Evolutionary conservation across 208 protist species (phyloP).

Genomic region (Acanthamoeba castellanii): DNA sequence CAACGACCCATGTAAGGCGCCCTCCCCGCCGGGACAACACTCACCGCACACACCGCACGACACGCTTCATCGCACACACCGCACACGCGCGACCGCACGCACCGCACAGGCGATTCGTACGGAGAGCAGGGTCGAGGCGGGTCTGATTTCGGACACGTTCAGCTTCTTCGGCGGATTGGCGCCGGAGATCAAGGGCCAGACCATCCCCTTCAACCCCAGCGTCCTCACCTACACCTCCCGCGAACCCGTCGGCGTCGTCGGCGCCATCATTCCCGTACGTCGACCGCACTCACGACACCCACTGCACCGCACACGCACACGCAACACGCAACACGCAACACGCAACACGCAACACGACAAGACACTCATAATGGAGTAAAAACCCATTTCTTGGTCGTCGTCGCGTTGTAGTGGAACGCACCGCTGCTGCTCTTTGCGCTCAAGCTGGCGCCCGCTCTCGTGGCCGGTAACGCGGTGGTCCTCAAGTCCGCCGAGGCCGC

Average conservation of each 20-base stretch:
- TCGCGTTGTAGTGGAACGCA: constrained; percentile 7
- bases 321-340: no score
- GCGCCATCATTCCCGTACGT: constrained; percentile 54
- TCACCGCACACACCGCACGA: not conserved
- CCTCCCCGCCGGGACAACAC: not conserved
- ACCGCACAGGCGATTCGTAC: constrained; percentile 45
- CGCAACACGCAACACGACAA: no score
- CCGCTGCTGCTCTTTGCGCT: constrained; percentile 42
- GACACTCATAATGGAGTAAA: not conserved
- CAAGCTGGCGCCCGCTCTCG: constrained; percentile 41
- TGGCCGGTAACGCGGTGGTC: constrained; percentile 16
- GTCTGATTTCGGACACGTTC: constrained; percentile 32
- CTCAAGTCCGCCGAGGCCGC: constrained; percentile 29
- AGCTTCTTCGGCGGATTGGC: constrained; percentile 68
- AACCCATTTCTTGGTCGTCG: not conserved
- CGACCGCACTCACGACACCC: not conserved
- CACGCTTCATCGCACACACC: not conserved
- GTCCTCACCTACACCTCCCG: constrained; percentile 59
- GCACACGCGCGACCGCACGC: not conserved
- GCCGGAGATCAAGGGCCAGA: constrained; percentile 71
- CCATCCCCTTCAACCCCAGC: constrained; percentile 61
- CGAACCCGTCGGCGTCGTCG: constrained; percentile 69
- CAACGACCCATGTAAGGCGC: not conserved
- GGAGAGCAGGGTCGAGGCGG: constrained; percentile 46
- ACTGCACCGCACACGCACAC: no score